These are phyloP conservation scores for Caryopteris hybrid DNA, from an alignment of 305 asterid genomes.

Conservation along the genomic window DNA sequence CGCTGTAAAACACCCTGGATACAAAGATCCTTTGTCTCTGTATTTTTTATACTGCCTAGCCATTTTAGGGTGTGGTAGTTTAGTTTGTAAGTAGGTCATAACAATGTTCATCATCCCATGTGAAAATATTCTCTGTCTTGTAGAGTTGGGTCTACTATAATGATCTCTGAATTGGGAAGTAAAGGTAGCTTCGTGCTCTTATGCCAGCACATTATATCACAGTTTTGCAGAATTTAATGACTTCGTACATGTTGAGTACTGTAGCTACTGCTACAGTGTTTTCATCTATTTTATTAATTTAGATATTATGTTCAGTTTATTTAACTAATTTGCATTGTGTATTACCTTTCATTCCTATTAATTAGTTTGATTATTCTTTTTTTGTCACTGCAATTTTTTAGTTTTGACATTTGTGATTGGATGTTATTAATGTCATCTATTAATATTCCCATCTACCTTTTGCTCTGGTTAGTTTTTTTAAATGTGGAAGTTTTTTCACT, in stretches of 20 bases:
- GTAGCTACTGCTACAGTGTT: neutral
- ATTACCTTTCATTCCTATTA: neutral
- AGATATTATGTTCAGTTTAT: neutral
- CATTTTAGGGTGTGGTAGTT: constrained; percentile 12
- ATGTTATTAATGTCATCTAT: neutral
- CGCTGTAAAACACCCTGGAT: no score
- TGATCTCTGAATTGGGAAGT: constrained; percentile 74
- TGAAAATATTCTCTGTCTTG: constrained; percentile 63
- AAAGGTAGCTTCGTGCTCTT: constrained; percentile 62
- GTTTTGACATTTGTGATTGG: neutral
- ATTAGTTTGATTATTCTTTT: neutral
- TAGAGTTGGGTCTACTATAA: constrained; percentile 61
- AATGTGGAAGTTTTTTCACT: neutral
- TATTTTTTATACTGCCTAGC: neutral
- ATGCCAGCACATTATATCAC: constrained; percentile 21
- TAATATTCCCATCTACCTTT: neutral
- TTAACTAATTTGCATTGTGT: neutral
- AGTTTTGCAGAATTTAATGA: neutral
- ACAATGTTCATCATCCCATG: constrained; percentile 52
- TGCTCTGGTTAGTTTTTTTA: neutral
- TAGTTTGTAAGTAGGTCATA: constrained; percentile 21
- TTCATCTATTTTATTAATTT: neutral
- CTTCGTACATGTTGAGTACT: neutral
- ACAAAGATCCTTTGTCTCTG: no score
- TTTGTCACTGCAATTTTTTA: neutral